A percentile compares a stretch with the other conserved stretches of the same genome.
These are phyloP conservation scores for Bruguiera sexangula DNA, from an alignment of 345 rosid species.

Conservation along the genomic window DNA sequence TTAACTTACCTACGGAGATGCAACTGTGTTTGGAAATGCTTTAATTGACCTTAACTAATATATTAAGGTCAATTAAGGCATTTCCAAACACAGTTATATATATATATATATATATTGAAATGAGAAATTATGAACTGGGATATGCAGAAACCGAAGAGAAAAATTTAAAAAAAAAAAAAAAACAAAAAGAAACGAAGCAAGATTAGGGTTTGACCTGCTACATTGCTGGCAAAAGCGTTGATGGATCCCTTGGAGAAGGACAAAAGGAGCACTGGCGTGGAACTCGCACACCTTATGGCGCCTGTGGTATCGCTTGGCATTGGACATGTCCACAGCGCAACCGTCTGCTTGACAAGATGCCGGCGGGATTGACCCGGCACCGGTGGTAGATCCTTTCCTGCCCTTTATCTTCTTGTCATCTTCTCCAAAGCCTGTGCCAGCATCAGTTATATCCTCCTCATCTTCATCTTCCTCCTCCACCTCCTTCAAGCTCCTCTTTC, in stretches of 20 bases:
- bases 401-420: constrained; percentile 55
- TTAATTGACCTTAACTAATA: neutral
- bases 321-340: constrained; percentile 58
- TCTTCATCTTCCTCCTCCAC: constrained; percentile 61
- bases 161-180: neutral
- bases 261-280: constrained; percentile 74
- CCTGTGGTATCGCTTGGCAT: constrained; percentile 67
- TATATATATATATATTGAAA: too few relatives aligned
- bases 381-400: constrained; percentile 28
- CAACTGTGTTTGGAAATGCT: neutral
- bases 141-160: neutral
- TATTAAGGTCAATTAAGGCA: neutral
- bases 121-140: too few relatives aligned
- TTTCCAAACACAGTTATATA: neutral
- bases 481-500: constrained; percentile 54
- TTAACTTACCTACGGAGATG: neutral
- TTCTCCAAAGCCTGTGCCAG: constrained; percentile 36
- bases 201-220: constrained; percentile 77
- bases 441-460: constrained; percentile 21
- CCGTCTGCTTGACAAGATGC: constrained; percentile 62
- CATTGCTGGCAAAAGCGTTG: constrained; percentile 99
- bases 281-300: constrained; percentile 87
- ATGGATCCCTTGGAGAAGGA: constrained; percentile 49
- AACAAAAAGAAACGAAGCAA: neutral
- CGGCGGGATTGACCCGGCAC: constrained; percentile 21